A percentile compares a stretch with the other conserved stretches of the same genome.
phyloP scores from a whole-genome alignment of 805 yeast genomes.

The Ogataea trehalophila region DNA sequence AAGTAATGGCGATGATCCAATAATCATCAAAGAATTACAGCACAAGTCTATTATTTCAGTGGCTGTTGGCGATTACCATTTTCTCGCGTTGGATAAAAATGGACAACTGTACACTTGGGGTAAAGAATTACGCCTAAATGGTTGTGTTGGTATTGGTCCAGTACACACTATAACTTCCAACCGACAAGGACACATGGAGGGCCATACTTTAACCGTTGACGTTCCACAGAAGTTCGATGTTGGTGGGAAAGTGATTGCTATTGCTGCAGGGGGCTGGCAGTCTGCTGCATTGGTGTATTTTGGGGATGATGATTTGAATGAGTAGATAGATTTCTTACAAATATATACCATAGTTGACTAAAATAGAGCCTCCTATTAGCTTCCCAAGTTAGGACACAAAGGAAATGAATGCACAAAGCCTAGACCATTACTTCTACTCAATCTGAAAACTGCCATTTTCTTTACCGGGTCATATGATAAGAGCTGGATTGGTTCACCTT shows the following conservation, averaged over 20 bases:
- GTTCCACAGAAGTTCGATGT: conserved; percentile 39
- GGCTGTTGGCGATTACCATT: conserved; percentile 70
- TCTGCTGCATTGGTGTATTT: conserved; percentile 52
- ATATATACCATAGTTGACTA: too few relatives aligned
- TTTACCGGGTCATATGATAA: too few relatives aligned
- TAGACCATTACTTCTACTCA: too few relatives aligned
- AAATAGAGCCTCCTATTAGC: too few relatives aligned
- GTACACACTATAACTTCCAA: conserved; percentile 7
- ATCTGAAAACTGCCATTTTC: too few relatives aligned
- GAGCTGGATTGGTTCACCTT: too few relatives aligned
- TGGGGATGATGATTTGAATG: background rate
- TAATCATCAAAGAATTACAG: conserved; percentile 38
- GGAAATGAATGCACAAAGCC: too few relatives aligned
- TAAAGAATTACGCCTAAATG: conserved; percentile 53
- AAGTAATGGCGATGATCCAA: conserved; percentile 29
- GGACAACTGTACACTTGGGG: conserved; percentile 71
- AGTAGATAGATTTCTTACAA: too few relatives aligned
- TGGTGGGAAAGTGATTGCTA: conserved; percentile 47
- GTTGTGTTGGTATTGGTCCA: conserved; percentile 65
- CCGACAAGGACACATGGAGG: conserved; percentile 26
- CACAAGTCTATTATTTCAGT: conserved; percentile 46
- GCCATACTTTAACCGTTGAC: conserved; percentile 30
- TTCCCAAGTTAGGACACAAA: too few relatives aligned
- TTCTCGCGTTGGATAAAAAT: conserved; percentile 50
- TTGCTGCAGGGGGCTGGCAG: conserved; percentile 81